A percentile compares a stretch with the other conserved stretches of the same genome.
Evolutionary conservation across 116 monocot species (phyloP).

Genomic region (Cymodocea nodosa): DNA sequence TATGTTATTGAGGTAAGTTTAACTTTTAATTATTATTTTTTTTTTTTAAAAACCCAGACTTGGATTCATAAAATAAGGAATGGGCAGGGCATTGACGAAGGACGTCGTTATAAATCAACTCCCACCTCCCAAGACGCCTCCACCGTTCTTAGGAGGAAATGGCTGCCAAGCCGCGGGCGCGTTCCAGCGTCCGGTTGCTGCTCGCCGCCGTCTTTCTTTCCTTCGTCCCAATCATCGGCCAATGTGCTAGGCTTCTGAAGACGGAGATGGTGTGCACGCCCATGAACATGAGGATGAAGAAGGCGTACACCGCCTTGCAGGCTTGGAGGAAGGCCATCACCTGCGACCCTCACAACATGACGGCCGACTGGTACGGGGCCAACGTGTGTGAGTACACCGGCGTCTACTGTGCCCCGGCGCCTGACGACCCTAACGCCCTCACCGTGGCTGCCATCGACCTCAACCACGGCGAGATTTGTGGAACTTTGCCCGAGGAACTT

Average conservation of each 20-base stretch:
- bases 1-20: too few relatives aligned
- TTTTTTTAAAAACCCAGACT: too few relatives aligned
- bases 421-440: constrained; percentile 9
- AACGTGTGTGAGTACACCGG: constrained; percentile 37
- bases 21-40: too few relatives aligned
- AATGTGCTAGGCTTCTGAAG: too few relatives aligned
- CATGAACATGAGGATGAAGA: constrained; percentile 20
- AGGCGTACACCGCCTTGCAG: constrained; percentile 41
- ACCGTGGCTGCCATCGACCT: constrained; percentile 42
- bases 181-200: too few relatives aligned
- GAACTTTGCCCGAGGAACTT: constrained; percentile 34
- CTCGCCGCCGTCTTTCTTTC: too few relatives aligned
- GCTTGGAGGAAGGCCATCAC: constrained; percentile 34
- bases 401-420: constrained; percentile 26
- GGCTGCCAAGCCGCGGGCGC: too few relatives aligned
- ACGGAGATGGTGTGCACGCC: constrained; percentile 3
- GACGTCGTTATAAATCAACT: not conserved
- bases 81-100: not conserved
- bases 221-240: too few relatives aligned
- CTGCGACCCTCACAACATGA: constrained; percentile 38
- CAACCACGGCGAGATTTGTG: constrained; percentile 38
- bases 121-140: not conserved
- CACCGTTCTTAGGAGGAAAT: not conserved
- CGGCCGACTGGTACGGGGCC: constrained; percentile 35
- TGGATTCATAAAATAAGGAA: not conserved